Percentiles rank a stretch among this genome's conserved stretches.
Conservation (phyloP, 352 stramenopile species). For the Globisporangium viniferum region DNA sequence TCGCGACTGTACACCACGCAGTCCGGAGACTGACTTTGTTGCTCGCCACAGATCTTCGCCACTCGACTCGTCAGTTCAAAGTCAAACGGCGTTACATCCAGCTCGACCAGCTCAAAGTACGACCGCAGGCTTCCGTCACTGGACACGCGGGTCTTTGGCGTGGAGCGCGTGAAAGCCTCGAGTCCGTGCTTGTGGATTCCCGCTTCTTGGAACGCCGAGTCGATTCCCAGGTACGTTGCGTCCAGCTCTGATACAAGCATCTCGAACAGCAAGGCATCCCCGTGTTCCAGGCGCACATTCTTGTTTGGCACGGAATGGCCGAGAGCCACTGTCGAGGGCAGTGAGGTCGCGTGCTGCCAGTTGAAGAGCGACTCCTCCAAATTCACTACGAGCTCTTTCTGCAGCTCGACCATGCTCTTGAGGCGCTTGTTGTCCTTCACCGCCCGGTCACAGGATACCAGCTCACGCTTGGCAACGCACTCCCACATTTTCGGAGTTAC, state of each 20-base stretch:
- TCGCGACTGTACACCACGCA: not conserved
- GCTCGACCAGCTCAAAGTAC: conserved; percentile 9
- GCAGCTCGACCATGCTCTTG: conserved; percentile 7
- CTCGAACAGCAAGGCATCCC: conserved; percentile 13
- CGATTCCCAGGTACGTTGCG: conserved; percentile 2
- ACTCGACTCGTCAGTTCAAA: not conserved
- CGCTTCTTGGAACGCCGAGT: not conserved
- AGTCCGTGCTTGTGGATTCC: not conserved
- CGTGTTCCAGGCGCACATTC: conserved; percentile 1
- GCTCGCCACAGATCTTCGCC: not conserved
- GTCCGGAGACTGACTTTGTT: not conserved
- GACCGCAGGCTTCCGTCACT: not conserved
- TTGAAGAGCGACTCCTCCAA: conserved; percentile 13
- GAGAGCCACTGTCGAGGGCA: not conserved
- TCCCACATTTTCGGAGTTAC: not conserved
- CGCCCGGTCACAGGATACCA: not conserved
- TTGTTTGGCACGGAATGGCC: not conserved
- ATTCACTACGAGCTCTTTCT: conserved; percentile 1
- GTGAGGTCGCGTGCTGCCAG: not conserved
- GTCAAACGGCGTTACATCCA: conserved; percentile 5
- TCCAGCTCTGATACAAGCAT: conserved; percentile 16
- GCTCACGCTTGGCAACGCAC: conserved; percentile 14
- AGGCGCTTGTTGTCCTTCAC: conserved; percentile 11
- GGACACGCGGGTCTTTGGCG: not conserved
- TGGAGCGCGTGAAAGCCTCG: not conserved